phyloP scores from a whole-genome alignment of 2,329 filamentous ascomycete genomes.

The Neopestalotiopsis rosae region DNA sequence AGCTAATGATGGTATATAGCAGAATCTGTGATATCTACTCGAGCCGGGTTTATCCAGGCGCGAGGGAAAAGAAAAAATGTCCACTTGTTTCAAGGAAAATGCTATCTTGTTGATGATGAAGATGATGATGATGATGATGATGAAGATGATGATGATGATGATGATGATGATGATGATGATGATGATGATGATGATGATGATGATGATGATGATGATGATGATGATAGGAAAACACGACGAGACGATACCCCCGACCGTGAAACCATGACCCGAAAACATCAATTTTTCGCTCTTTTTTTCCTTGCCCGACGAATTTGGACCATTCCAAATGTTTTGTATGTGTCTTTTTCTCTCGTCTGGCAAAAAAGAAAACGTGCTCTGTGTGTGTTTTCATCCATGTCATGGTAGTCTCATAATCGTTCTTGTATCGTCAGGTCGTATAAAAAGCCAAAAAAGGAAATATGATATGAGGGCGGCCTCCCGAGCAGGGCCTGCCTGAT shows the following conservation, averaged over 20 bases:
- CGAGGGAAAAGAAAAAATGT: not conserved
- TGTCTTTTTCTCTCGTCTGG: not conserved
- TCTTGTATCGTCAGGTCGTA: conserved; percentile 20
- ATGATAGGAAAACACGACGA: not conserved
- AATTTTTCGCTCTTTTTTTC: not conserved
- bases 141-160: not conserved
- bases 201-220: not conserved
- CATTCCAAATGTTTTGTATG: not conserved
- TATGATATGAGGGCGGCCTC: not conserved
- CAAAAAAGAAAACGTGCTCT: not conserved
- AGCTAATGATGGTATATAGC: not conserved
- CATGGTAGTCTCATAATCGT: conserved; percentile 21
- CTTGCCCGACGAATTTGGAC: conserved; percentile 8
- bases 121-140: not conserved
- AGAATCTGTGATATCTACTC: not conserved
- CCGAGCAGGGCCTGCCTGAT: not conserved
- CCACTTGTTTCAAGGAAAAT: not conserved
- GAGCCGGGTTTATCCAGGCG: no score
- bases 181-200: not conserved
- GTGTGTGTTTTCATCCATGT: not conserved
- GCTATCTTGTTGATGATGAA: no score
- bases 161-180: not conserved
- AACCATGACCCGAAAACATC: not conserved
- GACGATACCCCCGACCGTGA: not conserved
- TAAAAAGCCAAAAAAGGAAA: not conserved